Evolutionary conservation across 768 basidiomycete genomes (phyloP).

Genomic region (Coprinellus aureogranulatus): DNA sequence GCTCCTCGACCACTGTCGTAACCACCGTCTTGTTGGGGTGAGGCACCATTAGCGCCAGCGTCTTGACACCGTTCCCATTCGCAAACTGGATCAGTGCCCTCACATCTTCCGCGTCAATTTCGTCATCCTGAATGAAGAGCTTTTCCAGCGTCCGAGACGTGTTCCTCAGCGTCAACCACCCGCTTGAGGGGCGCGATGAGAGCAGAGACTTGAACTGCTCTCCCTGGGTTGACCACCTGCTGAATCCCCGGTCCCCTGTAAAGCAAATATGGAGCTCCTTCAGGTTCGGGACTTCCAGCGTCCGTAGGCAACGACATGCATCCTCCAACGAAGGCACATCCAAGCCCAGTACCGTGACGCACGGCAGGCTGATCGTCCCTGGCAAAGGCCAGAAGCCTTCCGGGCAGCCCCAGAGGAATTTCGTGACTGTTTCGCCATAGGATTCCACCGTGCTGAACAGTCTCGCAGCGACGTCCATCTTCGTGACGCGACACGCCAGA

Average conservation of each 20-base stretch:
- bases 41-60: background rate
- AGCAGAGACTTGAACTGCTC: too few relatives aligned
- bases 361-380: background rate
- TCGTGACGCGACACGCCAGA: background rate
- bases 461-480: background rate
- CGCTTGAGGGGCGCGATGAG: too few relatives aligned
- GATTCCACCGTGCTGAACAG: background rate
- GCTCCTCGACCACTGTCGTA: too few relatives aligned
- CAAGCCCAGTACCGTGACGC: background rate
- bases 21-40: too few relatives aligned
- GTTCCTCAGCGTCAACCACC: background rate
- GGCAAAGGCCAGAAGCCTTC: background rate
- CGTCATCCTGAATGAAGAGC: background rate
- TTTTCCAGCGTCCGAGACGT: background rate
- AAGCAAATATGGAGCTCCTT: background rate
- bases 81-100: too few relatives aligned
- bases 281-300: background rate
- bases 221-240: too few relatives aligned
- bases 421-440: background rate
- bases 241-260: too few relatives aligned
- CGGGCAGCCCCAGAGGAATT: constrained; percentile 4
- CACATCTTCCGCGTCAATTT: background rate
- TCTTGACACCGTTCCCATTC: background rate
- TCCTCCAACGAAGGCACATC: background rate
- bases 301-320: background rate